Evolutionary conservation across 2,329 filamentous ascomycete genomes (phyloP).

Genomic region (Zalaria obscura): DNA sequence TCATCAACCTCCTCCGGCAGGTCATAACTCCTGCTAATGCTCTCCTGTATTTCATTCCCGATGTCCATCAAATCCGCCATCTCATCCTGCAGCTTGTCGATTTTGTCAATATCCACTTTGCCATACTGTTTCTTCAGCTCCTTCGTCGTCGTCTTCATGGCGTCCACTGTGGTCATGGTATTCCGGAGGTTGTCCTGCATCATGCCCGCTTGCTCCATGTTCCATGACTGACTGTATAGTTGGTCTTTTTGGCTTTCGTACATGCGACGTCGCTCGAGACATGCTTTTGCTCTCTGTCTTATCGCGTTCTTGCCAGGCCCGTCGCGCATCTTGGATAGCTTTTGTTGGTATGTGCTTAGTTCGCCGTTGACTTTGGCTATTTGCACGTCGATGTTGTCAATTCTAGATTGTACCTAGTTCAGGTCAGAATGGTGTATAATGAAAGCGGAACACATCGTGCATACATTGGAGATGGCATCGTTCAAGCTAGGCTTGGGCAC

Average conservation of each 20-base stretch:
- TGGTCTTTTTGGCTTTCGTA: constrained; percentile 92
- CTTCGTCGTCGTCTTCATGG: constrained; percentile 94
- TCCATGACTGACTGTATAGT: constrained; percentile 88
- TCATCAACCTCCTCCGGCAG: constrained; percentile 96
- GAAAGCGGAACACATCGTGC: constrained; percentile 8
- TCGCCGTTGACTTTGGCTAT: constrained; percentile 85
- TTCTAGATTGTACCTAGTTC: constrained; percentile 58
- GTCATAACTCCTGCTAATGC: constrained; percentile 79
- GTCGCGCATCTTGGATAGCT: constrained; percentile 84
- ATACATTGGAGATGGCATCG: constrained; percentile 67
- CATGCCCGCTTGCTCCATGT: constrained; percentile 96
- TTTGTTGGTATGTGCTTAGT: constrained; percentile 73
- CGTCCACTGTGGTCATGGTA: constrained; percentile 95
- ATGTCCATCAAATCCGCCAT: constrained; percentile 98
- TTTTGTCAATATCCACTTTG: constrained; percentile 94
- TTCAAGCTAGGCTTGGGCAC: constrained; percentile 81
- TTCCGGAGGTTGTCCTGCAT: constrained; percentile 99
- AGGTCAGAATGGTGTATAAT: constrained; percentile 6
- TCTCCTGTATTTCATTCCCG: constrained; percentile 96
- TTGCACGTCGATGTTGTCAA: constrained; percentile 85
- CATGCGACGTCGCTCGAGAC: constrained; percentile 83
- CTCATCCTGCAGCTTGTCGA: constrained; percentile 94
- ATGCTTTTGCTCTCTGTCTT: constrained; percentile 86
- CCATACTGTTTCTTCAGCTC: constrained; percentile 86
- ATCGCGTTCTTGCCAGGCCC: constrained; percentile 86